Evolutionary conservation across 2,329 filamentous ascomycete species (phyloP).

Genomic region (Herpomyces periplanetae): DNA sequence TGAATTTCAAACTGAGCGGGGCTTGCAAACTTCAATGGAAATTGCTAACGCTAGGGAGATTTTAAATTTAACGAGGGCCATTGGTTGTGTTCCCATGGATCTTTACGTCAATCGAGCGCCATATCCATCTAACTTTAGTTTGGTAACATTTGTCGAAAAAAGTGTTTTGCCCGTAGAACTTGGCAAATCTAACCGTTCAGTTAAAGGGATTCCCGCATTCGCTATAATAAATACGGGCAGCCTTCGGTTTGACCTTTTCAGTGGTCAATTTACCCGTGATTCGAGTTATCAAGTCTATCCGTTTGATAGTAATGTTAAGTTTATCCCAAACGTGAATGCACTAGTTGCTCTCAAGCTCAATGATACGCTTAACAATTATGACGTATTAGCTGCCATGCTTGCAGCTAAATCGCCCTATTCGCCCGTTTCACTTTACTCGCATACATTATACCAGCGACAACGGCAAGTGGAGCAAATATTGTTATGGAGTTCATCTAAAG

Average conservation of each 20-base stretch:
- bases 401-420: constrained; percentile 11
- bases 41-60: constrained; percentile 28
- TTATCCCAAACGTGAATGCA: constrained; percentile 44
- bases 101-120: constrained; percentile 44
- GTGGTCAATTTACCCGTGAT: constrained; percentile 59
- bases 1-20: constrained; percentile 35
- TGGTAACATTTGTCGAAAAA: constrained; percentile 54
- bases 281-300: constrained; percentile 54
- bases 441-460: too few species aligned
- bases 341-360: too few species aligned
- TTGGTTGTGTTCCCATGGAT: constrained; percentile 44
- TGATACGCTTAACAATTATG: too few species aligned
- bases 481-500: neutral
- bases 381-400: too few species aligned
- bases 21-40: constrained; percentile 24
- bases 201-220: constrained; percentile 19
- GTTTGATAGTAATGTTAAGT: constrained; percentile 39
- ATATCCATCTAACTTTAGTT: constrained; percentile 29
- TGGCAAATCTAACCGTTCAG: constrained; percentile 15
- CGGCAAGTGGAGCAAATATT: constrained; percentile 2
- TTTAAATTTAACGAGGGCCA: constrained; percentile 27
- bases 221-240: constrained; percentile 59
- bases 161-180: too few species aligned
- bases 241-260: constrained; percentile 78
- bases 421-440: constrained; percentile 10